Percentiles rank a stretch among this genome's conserved stretches.
These are phyloP conservation scores for Xylariaceae sp. DNA, from an alignment of 2,329 filamentous ascomycete genomes.

Conservation along the genomic window DNA sequence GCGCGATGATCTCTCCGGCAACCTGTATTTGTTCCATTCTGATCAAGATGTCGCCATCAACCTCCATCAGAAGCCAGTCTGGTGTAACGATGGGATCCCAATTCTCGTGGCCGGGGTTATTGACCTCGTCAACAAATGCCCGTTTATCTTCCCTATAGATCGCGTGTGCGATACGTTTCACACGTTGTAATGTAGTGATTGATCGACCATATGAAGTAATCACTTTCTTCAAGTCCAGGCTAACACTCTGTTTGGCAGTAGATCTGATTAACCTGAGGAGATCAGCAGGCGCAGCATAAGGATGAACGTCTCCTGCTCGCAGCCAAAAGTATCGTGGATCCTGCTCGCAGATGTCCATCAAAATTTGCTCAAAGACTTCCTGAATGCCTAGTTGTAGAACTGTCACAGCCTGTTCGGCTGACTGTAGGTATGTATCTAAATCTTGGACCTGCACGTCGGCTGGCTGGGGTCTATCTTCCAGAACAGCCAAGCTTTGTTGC, in stretches of 20 bases:
- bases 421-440: background rate
- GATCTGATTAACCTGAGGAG: background rate
- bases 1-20: slow-evolving; percentile 4
- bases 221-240: background rate
- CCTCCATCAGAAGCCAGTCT: slow-evolving; percentile 11
- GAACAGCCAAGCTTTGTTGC: background rate
- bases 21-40: slow-evolving; percentile 5
- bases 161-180: slow-evolving; percentile 3
- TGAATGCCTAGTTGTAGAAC: background rate
- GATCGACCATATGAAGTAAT: background rate
- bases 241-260: background rate
- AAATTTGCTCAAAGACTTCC: background rate
- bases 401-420: background rate
- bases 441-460: background rate
- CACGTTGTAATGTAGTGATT: background rate
- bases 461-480: background rate
- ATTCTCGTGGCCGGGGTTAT: slow-evolving; percentile 1
- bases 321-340: background rate
- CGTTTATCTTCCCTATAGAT: background rate
- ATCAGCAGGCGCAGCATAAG: background rate
- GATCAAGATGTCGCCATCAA: slow-evolving; percentile 9
- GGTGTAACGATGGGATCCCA: slow-evolving; percentile 6
- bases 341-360: background rate
- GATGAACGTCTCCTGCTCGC: background rate
- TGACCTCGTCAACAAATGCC: slow-evolving; percentile 1